Conservation (phyloP, 805 yeast species). For the Wickerhamomyces queroliae region DNA sequence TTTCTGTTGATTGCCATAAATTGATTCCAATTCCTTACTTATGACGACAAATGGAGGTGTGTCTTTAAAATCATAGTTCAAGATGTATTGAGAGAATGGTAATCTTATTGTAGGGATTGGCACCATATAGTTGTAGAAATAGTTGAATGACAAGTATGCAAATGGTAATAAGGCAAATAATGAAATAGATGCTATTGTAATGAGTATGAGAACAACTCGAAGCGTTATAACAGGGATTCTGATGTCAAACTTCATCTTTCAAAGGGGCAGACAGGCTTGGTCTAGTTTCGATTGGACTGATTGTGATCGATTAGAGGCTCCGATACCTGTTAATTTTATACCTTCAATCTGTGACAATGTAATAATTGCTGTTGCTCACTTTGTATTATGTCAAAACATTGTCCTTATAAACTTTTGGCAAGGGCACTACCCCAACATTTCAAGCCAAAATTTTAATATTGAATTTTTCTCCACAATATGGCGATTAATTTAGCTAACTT, state of each 20-base stretch:
- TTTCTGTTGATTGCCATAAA: constrained; percentile 14
- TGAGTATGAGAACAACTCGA: constrained; percentile 12
- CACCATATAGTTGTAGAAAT: constrained; percentile 17
- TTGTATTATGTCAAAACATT: too few species aligned
- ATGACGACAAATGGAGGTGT: constrained; percentile 18
- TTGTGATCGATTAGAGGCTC: too few species aligned
- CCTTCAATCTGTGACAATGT: too few species aligned
- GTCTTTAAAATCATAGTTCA: constrained; percentile 16
- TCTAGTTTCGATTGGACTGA: too few species aligned
- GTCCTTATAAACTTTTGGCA: too few species aligned
- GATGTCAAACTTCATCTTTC: constrained; percentile 8
- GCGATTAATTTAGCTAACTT: too few species aligned
- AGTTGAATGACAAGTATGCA: constrained; percentile 19
- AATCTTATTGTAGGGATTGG: constrained; percentile 17
- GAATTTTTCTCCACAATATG: neutral
- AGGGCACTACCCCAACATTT: neutral
- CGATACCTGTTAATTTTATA: too few species aligned
- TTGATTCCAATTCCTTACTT: constrained; percentile 8
- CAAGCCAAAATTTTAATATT: too few species aligned
- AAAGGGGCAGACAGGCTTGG: too few species aligned
- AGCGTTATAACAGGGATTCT: constrained; percentile 20
- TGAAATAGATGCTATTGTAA: constrained; percentile 10
- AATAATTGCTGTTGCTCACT: neutral
- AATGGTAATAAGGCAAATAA: constrained; percentile 14
- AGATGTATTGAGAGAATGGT: constrained; percentile 13